Conservation (phyloP, 2,329 filamentous ascomycete genomes). For the Nemania abortiva region DNA sequence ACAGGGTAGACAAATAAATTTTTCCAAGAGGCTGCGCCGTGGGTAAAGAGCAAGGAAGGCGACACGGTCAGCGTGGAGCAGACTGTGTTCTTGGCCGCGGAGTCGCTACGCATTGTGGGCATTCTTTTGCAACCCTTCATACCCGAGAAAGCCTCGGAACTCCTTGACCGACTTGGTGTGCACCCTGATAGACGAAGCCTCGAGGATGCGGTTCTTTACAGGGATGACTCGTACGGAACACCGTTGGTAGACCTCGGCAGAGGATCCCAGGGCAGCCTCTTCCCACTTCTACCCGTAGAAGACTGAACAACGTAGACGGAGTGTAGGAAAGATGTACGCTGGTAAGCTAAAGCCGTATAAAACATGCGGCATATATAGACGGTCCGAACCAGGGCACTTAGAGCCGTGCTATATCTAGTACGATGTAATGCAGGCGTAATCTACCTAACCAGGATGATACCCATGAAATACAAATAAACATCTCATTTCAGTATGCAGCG, state of each 20-base stretch:
- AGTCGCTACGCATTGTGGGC: conserved; percentile 81
- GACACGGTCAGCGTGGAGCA: conserved; percentile 60
- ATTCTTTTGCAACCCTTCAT: conserved; percentile 94
- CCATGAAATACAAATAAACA: conserved; percentile 2
- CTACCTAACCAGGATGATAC: conserved; percentile 22
- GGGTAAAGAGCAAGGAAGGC: conserved; percentile 65
- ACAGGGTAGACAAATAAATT: conserved; percentile 71
- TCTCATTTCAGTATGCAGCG: neutral
- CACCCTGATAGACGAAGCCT: conserved; percentile 70
- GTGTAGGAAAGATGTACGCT: conserved; percentile 19
- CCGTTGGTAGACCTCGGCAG: conserved; percentile 51
- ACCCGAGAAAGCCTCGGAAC: conserved; percentile 77
- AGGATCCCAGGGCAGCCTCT: conserved; percentile 59
- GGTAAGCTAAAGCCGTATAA: conserved; percentile 13
- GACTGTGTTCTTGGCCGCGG: conserved; percentile 77
- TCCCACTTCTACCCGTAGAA: conserved; percentile 63
- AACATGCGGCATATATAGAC: conserved; percentile 4
- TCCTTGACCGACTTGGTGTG: conserved; percentile 86
- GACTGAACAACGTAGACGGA: conserved; percentile 50
- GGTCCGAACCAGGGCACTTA: neutral
- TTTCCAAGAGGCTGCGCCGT: conserved; percentile 74
- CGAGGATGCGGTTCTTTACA: conserved; percentile 69
- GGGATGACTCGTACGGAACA: conserved; percentile 77
- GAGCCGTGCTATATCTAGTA: neutral
- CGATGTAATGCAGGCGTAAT: conserved; percentile 22